Evolutionary conservation across 768 basidiomycete genomes (phyloP).

Genomic region (Agrocybe pediades): DNA sequence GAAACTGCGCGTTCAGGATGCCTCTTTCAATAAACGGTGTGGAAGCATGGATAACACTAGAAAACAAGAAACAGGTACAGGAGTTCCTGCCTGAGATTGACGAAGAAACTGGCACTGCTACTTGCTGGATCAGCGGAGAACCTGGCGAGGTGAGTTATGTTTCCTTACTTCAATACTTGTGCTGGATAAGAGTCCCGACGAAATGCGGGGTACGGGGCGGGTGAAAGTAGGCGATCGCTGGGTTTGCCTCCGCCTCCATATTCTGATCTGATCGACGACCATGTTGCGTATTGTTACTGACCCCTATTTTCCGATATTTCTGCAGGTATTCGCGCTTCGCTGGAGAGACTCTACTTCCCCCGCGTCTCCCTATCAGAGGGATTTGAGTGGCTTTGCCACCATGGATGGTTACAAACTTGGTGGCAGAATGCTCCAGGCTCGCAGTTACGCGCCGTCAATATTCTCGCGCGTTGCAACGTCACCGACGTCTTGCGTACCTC

Average conservation of each 20-base stretch:
- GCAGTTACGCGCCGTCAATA: slow-evolving; percentile 30
- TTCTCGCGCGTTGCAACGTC: slow-evolving; percentile 33
- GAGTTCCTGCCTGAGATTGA: slow-evolving; percentile 29
- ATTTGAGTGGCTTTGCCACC: slow-evolving; percentile 30
- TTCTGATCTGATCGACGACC: slow-evolving; percentile 6
- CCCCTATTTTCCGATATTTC: slow-evolving; percentile 11
- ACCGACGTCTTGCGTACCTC: slow-evolving; percentile 27
- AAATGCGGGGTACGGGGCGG: too few species aligned
- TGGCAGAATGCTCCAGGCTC: slow-evolving; percentile 29
- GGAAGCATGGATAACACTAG: slow-evolving; percentile 31
- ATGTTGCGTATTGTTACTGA: neutral
- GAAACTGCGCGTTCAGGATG: slow-evolving; percentile 7
- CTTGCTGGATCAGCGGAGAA: slow-evolving; percentile 31
- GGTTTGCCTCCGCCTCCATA: neutral
- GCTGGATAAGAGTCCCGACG: too few species aligned
- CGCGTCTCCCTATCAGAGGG: slow-evolving; percentile 20
- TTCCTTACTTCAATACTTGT: neutral
- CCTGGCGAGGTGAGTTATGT: slow-evolving; percentile 26
- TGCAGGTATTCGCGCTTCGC: slow-evolving; percentile 29
- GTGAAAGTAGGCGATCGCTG: neutral
- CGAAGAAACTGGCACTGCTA: slow-evolving; percentile 21
- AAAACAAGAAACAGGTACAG: slow-evolving; percentile 26
- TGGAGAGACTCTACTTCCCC: slow-evolving; percentile 28
- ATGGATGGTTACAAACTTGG: slow-evolving; percentile 32
- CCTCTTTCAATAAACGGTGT: slow-evolving; percentile 30